Conservation (phyloP, 441 rosid genomes). For the Erodium moschatum region DNA sequence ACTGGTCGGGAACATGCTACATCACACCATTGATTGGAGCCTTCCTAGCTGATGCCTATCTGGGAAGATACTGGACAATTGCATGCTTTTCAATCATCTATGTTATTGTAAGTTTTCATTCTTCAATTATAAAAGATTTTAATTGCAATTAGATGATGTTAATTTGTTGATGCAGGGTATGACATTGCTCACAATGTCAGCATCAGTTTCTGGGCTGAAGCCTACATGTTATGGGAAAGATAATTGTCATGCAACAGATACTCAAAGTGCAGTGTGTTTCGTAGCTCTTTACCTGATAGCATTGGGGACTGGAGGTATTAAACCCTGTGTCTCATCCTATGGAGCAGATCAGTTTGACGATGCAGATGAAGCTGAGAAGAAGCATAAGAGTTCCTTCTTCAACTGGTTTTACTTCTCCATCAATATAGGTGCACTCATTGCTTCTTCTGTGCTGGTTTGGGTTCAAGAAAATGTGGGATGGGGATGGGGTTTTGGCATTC, state of each 20-base stretch:
- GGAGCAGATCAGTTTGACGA: constrained; percentile 97
- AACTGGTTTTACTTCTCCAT: constrained; percentile 75
- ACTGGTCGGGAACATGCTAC: constrained; percentile 93
- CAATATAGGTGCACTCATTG: constrained; percentile 78
- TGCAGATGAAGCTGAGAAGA: constrained; percentile 53
- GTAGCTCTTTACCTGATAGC: constrained; percentile 78
- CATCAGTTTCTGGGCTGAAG: constrained; percentile 60
- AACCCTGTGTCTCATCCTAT: constrained; percentile 90
- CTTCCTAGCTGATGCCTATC: constrained; percentile 82
- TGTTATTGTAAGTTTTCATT: constrained; percentile 45
- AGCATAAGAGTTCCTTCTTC: constrained; percentile 32
- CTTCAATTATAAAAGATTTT: background rate
- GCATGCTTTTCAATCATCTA: constrained; percentile 64
- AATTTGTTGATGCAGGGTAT: constrained; percentile 51
- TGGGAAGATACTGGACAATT: constrained; percentile 84
- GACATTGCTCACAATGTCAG: constrained; percentile 67
- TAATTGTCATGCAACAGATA: constrained; percentile 46
- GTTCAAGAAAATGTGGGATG: constrained; percentile 93
- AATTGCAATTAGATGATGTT: background rate
- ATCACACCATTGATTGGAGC: constrained; percentile 82
- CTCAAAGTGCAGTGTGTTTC: constrained; percentile 47
- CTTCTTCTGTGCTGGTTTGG: constrained; percentile 78
- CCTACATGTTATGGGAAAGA: constrained; percentile 42
- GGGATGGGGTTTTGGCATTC: constrained; percentile 95
- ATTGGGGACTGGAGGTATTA: constrained; percentile 87